Evolutionary conservation across 2,329 filamentous ascomycete species (phyloP).

Genomic region (Alternaria brassicae): DNA sequence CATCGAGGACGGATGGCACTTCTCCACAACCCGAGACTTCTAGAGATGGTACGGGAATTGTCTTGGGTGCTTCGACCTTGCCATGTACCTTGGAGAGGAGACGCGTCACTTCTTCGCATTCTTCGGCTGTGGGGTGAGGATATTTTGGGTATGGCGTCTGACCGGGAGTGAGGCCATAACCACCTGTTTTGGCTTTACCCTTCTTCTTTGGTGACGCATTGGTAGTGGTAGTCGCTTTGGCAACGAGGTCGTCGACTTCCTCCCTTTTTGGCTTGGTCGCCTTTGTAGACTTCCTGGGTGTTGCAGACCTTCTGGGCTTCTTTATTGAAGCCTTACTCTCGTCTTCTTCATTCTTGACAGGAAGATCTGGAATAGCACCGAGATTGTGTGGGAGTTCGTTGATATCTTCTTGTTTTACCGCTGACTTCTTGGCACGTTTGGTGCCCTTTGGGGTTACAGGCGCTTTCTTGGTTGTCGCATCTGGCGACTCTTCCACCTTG

Average conservation of each 20-base stretch:
- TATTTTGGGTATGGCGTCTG: constrained; percentile 73
- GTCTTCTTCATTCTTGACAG: constrained; percentile 15
- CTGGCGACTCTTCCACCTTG: constrained; percentile 28
- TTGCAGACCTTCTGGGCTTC: constrained; percentile 20
- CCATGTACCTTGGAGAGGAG: constrained; percentile 73
- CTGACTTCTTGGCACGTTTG: constrained; percentile 49
- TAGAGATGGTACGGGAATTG: constrained; percentile 72
- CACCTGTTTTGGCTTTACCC: constrained; percentile 48
- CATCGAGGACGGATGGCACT: constrained; percentile 70
- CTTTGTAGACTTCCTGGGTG: constrained; percentile 30
- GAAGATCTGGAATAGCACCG: constrained; percentile 44
- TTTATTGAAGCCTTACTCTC: constrained; percentile 16
- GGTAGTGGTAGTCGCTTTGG: constrained; percentile 36
- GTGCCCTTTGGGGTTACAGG: constrained; percentile 30
- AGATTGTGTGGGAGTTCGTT: constrained; percentile 65
- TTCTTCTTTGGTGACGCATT: constrained; percentile 46
- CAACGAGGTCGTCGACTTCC: constrained; percentile 30
- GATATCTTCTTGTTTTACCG: constrained; percentile 50
- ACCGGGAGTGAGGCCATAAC: constrained; percentile 57
- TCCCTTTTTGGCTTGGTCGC: constrained; percentile 28
- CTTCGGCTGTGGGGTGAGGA: constrained; percentile 67
- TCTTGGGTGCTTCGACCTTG: constrained; percentile 67
- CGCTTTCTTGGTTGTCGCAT: constrained; percentile 7
- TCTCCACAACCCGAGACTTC: constrained; percentile 74
- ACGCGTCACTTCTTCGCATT: constrained; percentile 72